phyloP scores from a whole-genome alignment of 1,139 yeast species.

The Geotrichum siamense region DNA sequence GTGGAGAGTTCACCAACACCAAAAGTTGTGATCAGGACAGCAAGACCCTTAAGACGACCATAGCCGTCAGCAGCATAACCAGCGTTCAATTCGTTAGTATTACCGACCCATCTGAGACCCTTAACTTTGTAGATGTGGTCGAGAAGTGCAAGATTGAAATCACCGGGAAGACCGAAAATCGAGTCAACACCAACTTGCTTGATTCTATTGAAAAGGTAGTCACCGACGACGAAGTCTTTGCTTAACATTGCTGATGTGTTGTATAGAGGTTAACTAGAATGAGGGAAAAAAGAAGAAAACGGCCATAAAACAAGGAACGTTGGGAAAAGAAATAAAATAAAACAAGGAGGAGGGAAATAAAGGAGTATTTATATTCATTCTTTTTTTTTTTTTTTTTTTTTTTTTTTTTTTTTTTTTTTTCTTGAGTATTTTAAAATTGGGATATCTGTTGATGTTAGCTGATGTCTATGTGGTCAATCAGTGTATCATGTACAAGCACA shows the following conservation, averaged over 20 bases:
- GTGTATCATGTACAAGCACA: neutral
- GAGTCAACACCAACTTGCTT: conserved; percentile 42
- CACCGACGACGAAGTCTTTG: conserved; percentile 43
- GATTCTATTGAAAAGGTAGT: conserved; percentile 46
- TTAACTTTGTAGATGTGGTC: conserved; percentile 47
- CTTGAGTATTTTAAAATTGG: neutral
- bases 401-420: too few species aligned
- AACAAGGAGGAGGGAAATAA: neutral
- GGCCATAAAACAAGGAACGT: neutral
- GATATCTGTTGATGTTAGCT: conserved; percentile 1
- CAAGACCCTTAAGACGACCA: conserved; percentile 53
- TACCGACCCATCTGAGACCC: conserved; percentile 39
- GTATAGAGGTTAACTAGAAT: neutral
- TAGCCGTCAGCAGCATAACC: conserved; percentile 67
- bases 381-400: too few species aligned
- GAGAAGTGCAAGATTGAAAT: conserved; percentile 49
- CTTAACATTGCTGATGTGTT: conserved; percentile 16
- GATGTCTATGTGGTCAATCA: neutral
- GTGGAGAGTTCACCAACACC: conserved; percentile 74
- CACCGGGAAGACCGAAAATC: conserved; percentile 53
- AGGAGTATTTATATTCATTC: neutral
- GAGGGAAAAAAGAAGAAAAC: neutral
- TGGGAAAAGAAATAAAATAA: neutral
- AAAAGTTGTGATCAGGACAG: conserved; percentile 55
- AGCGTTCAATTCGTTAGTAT: conserved; percentile 46